phyloP scores from a whole-genome alignment of 306 rosid species.

The Cucurbita moschata region DNA sequence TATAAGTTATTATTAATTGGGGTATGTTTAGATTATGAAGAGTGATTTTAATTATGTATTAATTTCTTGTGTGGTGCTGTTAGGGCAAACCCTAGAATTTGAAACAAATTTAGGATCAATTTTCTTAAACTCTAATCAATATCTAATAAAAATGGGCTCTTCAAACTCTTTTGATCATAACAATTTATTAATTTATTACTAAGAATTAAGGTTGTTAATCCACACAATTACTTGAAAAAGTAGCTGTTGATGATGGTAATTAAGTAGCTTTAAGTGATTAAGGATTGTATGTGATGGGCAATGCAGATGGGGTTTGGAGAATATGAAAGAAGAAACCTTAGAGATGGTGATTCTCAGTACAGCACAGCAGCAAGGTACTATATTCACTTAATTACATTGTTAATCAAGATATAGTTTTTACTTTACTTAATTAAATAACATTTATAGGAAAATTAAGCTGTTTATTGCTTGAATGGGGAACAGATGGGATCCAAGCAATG shows the following conservation, averaged over 20 bases:
- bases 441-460: not conserved
- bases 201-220: no score
- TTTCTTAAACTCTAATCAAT: not conserved
- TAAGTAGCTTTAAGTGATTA: not conserved
- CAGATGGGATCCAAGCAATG: slow-evolving; percentile 69
- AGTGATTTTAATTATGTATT: not conserved
- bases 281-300: not conserved
- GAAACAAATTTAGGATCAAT: not conserved
- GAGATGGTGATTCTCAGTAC: slow-evolving; percentile 59
- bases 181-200: not conserved
- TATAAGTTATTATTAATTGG: not conserved
- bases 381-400: not conserved
- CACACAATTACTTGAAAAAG: not conserved
- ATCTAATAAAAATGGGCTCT: not conserved
- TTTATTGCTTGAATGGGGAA: not conserved
- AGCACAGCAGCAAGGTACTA: slow-evolving; percentile 48
- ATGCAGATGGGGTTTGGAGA: slow-evolving; percentile 70
- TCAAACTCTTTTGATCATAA: not conserved
- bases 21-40: not conserved
- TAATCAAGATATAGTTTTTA: not conserved
- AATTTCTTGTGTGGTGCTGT: not conserved
- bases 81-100: slow-evolving; percentile 1
- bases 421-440: not conserved
- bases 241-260: not conserved
- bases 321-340: slow-evolving; percentile 51